Conservation (phyloP, 1,284 basidiomycete species). For the Cutaneotrichosporon cavernicola region DNA sequence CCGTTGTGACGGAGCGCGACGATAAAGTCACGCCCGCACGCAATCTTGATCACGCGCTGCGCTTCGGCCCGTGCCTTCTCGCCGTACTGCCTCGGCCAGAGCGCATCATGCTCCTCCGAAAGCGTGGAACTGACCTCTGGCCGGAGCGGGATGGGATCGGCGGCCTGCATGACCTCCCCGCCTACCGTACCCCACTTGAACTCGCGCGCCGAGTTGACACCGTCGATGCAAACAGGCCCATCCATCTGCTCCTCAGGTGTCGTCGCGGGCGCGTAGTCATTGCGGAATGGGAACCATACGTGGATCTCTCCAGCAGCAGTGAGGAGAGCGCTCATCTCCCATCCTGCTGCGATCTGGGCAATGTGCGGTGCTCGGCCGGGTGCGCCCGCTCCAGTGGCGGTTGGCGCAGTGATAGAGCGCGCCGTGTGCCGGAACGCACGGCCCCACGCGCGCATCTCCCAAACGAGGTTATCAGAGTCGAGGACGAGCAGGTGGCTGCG, state of each 20-base stretch:
- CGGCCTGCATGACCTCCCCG: conserved; percentile 27
- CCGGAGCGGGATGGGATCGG: conserved; percentile 30
- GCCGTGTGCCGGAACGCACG: conserved; percentile 47
- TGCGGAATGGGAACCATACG: conserved; percentile 67
- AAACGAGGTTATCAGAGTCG: conserved; percentile 48
- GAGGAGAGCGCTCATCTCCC: conserved; percentile 69
- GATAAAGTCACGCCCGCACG: conserved; percentile 65
- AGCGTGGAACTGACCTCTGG: conserved; percentile 54
- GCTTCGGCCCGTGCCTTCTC: conserved; percentile 35
- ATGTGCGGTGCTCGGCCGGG: conserved; percentile 34
- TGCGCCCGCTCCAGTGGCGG: conserved; percentile 27
- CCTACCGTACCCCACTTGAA: conserved; percentile 41
- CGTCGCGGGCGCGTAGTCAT: conserved; percentile 39
- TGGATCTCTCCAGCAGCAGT: conserved; percentile 67
- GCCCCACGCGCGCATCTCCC: conserved; percentile 47
- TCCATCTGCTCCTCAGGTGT: conserved; percentile 22
- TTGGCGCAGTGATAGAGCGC: conserved; percentile 35
- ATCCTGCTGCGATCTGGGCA: conserved; percentile 71
- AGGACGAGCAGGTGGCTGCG: conserved; percentile 45
- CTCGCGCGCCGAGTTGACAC: conserved; percentile 41
- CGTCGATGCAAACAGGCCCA: conserved; percentile 37
- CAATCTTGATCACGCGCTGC: conserved; percentile 69
- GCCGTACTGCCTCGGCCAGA: conserved; percentile 53
- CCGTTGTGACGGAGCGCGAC: conserved; percentile 65
- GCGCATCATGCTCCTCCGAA: conserved; percentile 41